Evolutionary conservation across 768 basidiomycete genomes (phyloP), one percentile per base, ranked within the genome.

Genomic region (Trametes coccinea): DNA sequence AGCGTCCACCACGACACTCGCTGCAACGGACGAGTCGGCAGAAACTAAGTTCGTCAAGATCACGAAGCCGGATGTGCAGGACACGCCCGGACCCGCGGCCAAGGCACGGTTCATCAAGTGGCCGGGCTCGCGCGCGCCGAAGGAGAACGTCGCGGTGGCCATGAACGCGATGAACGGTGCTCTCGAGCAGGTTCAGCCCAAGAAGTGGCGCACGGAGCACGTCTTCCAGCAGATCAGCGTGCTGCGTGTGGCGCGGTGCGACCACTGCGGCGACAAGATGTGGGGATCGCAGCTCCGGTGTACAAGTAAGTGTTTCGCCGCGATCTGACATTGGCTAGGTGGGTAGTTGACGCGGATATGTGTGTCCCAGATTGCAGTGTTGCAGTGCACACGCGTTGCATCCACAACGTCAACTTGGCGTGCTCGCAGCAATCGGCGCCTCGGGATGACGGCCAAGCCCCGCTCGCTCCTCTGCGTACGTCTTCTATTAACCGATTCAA

Each of bases 231-330:
- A 91, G 65, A 78, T 92, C 64, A 96, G 88, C 68, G 84, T 95
- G 31, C 78, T 98, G 59, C 85, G 95, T 40, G 91, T 97, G 60
- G 88, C 92, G 31, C 84, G 92, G 44, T 99, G 97, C 71, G 97
- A 98, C 69, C 89, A 95, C 56, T 99, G 97, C 71, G 89, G 88
- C 37, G 97, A 98, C 71, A 99, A 98, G 79, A 87, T 98, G 87
- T 99, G 95, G 95, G 96, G 96, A 6, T 85, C 95, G n/a, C 94
- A 95, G 71, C 80, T 92, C 55, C 88, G 92, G 34, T 99, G 97
- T 72, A 84, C 88, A 66, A 81, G 96, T 94, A 71, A 71, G 93
- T 80, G 46, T 29, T 33, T 60, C 14, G 14, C 11, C 17, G 33
- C 51, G n/a, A 54, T 14, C 50, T 63, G 14, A 41, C 33, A 11